Evolutionary conservation across 2,329 filamentous ascomycete genomes (phyloP).

Genomic region (Phialophora verrucosa): DNA sequence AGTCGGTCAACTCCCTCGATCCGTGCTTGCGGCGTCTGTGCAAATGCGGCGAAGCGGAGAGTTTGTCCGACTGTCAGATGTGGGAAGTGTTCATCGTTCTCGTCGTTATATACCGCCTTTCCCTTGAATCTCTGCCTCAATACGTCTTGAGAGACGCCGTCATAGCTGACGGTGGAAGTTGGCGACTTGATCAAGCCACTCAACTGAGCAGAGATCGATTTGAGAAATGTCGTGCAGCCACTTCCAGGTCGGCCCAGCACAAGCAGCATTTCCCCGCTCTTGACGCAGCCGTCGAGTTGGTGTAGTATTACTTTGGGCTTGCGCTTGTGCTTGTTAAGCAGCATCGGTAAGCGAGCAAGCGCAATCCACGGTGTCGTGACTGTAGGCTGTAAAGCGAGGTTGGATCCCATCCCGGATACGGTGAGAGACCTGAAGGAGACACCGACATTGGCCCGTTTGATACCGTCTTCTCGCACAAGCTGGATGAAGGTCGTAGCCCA

Average conservation of each 20-base stretch:
- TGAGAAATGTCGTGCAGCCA: constrained; percentile 78
- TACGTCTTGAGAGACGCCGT: constrained; percentile 66
- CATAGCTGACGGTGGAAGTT: constrained; percentile 57
- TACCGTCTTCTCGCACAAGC: constrained; percentile 26
- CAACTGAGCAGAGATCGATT: constrained; percentile 80
- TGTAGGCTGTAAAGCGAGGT: constrained; percentile 71
- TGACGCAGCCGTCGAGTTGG: constrained; percentile 59
- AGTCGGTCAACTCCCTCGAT: constrained; percentile 19
- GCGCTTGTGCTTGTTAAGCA: constrained; percentile 51
- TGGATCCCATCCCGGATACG: constrained; percentile 65
- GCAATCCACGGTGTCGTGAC: constrained; percentile 64
- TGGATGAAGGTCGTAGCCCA: constrained; percentile 28
- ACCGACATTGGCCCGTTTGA: constrained; percentile 47
- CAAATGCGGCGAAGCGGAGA: constrained; percentile 59
- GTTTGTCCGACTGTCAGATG: constrained; percentile 59
- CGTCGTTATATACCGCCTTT: constrained; percentile 63
- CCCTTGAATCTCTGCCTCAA: constrained; percentile 42
- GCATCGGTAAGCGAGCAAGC: constrained; percentile 64
- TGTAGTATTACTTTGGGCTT: constrained; percentile 45
- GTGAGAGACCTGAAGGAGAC: constrained; percentile 69
- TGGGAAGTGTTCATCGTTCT: constrained; percentile 60
- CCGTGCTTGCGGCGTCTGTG: constrained; percentile 14
- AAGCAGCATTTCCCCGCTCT: constrained; percentile 64
- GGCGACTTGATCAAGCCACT: constrained; percentile 58
- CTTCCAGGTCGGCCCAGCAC: constrained; percentile 71